Conservation (phyloP, 1,284 basidiomycete species). For the Coniferiporia weirii region DNA sequence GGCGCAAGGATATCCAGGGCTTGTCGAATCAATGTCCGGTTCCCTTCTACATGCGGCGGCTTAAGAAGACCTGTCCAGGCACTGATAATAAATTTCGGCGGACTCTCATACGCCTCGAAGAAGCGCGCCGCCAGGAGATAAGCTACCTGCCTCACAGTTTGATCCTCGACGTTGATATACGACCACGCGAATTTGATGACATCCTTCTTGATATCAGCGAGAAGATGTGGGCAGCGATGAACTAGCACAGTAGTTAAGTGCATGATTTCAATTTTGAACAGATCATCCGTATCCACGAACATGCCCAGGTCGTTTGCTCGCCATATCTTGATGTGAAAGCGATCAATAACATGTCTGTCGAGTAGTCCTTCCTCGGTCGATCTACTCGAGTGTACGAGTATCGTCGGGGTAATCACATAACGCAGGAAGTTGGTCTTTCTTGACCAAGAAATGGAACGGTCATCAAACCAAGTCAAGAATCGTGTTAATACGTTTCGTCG, state of each 20-base stretch:
- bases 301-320: slow-evolving; percentile 46
- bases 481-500: slow-evolving; percentile 80
- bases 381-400: slow-evolving; percentile 73
- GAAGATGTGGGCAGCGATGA: slow-evolving; percentile 72
- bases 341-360: slow-evolving; percentile 64
- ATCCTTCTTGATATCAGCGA: slow-evolving; percentile 85
- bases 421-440: slow-evolving; percentile 88
- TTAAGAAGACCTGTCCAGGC: slow-evolving; percentile 94
- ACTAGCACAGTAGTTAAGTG: slow-evolving; percentile 90
- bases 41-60: slow-evolving; percentile 77
- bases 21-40: slow-evolving; percentile 71
- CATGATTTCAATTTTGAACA: slow-evolving; percentile 86
- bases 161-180: slow-evolving; percentile 81
- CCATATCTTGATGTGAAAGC: slow-evolving; percentile 78
- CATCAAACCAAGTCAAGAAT: slow-evolving; percentile 83
- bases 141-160: slow-evolving; percentile 91
- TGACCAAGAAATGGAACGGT: slow-evolving; percentile 58
- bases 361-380: slow-evolving; percentile 52
- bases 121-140: slow-evolving; percentile 94
- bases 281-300: slow-evolving; percentile 68
- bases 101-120: slow-evolving; percentile 87
- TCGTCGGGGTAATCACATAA: slow-evolving; percentile 83
- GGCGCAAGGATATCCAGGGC: slow-evolving; percentile 91
- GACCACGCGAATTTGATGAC: slow-evolving; percentile 96
- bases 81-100: slow-evolving; percentile 90